Base-by-base conservation (phyloP, 495 filamentous ascomycete species). In the Talaromyces wortmannii region DNA sequence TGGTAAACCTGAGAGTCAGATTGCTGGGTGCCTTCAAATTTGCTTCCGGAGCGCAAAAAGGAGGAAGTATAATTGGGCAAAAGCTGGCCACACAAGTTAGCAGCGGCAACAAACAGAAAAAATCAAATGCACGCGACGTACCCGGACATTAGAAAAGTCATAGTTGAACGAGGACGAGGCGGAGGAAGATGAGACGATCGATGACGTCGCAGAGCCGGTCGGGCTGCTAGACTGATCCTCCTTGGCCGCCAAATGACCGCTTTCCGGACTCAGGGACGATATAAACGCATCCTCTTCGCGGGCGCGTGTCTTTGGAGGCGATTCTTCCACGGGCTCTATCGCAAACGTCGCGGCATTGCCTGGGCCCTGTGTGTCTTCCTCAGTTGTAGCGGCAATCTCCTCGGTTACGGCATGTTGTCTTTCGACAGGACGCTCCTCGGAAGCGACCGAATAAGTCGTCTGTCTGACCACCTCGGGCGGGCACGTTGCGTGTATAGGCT, bases 1-100 rank as follows among this genome's bases (percentile, higher is more conserved):
- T 92, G 89, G 68, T 99, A 99, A 5, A 86, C 79, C 60, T 95
- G 91, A 44, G 84, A 82, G 61, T 96, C 91, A 6, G 92, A 97
- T 66, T 90, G 86, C 62, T 99, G 95, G 8, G 88, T 94, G 46
- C 95, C 95, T 32, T 78, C 76, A 64, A 97, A 99, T 67, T 80
- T 89, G 69, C 89, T 95, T 29, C 92, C 91, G 1, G 92, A 84
- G 42, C 90, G 87, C 23, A 99, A 76, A 67, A 86, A 95, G 5
- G 90, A 94, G 6, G 90, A 95, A 3, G 89, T 73, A 58, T 79
- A 71, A 58, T 77, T 78, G 17, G 78, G 78, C 45, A 74, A 57
- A 23, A 78, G 68, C 71, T 77, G 53, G 45, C 23, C 23, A 23
- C 17, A 16, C 23, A 42, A 48, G 52, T 71, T 49, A 75, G 61